phyloP scores from a whole-genome alignment of 1,284 basidiomycete genomes.

The Neolentinus lepideus region DNA sequence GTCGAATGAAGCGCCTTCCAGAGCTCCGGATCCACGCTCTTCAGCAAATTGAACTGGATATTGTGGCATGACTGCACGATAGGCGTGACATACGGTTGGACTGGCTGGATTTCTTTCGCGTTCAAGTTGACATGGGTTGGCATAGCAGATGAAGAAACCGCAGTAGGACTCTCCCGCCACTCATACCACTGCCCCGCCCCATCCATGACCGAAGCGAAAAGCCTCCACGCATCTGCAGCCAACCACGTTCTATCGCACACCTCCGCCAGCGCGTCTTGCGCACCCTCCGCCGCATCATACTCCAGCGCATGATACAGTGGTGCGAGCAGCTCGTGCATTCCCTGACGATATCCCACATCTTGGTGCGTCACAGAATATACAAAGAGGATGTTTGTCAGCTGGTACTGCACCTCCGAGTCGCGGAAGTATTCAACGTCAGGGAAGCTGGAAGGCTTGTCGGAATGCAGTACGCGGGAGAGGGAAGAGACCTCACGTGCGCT shows the following conservation, averaged over 20 bases:
- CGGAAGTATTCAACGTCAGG: slow-evolving; percentile 89
- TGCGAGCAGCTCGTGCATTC: slow-evolving; percentile 93
- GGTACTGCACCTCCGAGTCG: slow-evolving; percentile 62
- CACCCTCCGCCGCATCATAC: slow-evolving; percentile 64
- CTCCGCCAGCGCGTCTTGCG: slow-evolving; percentile 35
- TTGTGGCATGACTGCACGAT: slow-evolving; percentile 77
- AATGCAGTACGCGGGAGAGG: slow-evolving; percentile 4
- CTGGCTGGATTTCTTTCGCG: slow-evolving; percentile 36
- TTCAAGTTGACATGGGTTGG: slow-evolving; percentile 39
- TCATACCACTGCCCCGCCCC: slow-evolving; percentile 82
- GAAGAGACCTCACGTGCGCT: slow-evolving; percentile 64
- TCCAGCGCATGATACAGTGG: slow-evolving; percentile 78
- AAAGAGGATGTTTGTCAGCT: slow-evolving; percentile 81
- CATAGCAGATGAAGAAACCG: slow-evolving; percentile 23
- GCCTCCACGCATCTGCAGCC: slow-evolving; percentile 77
- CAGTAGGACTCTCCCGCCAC: slow-evolving; percentile 59
- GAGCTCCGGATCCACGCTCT: slow-evolving; percentile 77
- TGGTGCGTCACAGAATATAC: slow-evolving; percentile 73
- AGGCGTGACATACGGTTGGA: slow-evolving; percentile 67
- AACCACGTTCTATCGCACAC: slow-evolving; percentile 64
- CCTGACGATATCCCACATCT: slow-evolving; percentile 85
- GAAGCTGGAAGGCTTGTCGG: slow-evolving; percentile 43
- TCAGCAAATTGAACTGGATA: slow-evolving; percentile 68
- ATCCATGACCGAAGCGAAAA: slow-evolving; percentile 78
- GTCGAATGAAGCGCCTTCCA: slow-evolving; percentile 69